Evolutionary conservation across 257 asterid genomes (phyloP).

Genomic region (Eucommia ulmoides): DNA sequence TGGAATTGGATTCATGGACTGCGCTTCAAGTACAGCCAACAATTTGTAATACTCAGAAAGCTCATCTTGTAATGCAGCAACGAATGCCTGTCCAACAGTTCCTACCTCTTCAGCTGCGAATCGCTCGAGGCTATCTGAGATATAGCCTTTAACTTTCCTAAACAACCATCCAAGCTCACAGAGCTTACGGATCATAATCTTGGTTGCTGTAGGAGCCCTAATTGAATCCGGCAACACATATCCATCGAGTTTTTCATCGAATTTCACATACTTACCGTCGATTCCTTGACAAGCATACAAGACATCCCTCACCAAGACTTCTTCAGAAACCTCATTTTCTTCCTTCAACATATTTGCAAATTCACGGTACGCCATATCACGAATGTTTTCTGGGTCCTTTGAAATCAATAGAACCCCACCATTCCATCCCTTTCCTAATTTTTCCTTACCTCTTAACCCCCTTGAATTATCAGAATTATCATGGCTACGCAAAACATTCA

Average conservation of each 20-base stretch:
- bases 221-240: constrained; percentile 49
- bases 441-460: constrained; percentile 30
- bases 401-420: constrained; percentile 79
- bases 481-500: constrained; percentile 34
- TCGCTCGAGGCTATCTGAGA: constrained; percentile 54
- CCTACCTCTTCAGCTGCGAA: constrained; percentile 85
- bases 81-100: constrained; percentile 96
- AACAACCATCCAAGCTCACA: constrained; percentile 95
- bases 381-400: constrained; percentile 71
- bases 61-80: constrained; percentile 96
- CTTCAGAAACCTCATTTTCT: constrained; percentile 79
- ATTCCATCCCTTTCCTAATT: constrained; percentile 37
- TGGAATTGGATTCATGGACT: constrained; percentile 92
- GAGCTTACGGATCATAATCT: constrained; percentile 61
- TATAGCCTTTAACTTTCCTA: constrained; percentile 73
- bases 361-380: constrained; percentile 77
- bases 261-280: constrained; percentile 71
- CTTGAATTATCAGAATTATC: constrained; percentile 24
- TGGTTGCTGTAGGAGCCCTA: constrained; percentile 63
- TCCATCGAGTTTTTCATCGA: constrained; percentile 55
- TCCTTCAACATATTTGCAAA: constrained; percentile 60
- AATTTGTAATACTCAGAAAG: constrained; percentile 75
- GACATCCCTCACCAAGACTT: constrained; percentile 84
- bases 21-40: constrained; percentile 90
- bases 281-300: constrained; percentile 94